Evolutionary conservation across 768 basidiomycete genomes (phyloP).

Genomic region (Tylopilus sp.): DNA sequence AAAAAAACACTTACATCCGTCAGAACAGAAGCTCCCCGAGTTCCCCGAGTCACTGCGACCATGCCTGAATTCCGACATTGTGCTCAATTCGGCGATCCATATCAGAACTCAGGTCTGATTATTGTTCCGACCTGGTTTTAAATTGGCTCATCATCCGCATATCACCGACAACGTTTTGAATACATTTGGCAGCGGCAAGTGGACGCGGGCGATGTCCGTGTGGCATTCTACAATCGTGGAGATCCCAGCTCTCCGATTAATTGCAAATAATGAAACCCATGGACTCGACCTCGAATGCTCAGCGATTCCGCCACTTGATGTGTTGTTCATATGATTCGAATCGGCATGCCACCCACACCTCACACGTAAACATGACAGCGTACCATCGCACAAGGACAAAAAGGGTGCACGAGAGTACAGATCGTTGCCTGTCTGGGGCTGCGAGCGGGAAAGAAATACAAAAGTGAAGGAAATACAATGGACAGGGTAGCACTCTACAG

Average conservation of each 20-base stretch:
- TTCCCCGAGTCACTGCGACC: too few species aligned
- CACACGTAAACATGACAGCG: background rate
- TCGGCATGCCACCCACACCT: background rate
- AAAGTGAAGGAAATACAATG: background rate
- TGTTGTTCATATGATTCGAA: background rate
- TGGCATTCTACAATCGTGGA: background rate
- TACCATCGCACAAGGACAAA: background rate
- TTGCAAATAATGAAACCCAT: background rate
- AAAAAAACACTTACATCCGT: background rate
- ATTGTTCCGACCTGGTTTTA: background rate
- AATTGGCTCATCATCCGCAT: background rate
- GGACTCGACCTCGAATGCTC: background rate
- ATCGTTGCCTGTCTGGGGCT: background rate
- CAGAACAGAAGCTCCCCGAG: background rate
- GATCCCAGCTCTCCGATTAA: background rate
- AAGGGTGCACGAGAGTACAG: background rate
- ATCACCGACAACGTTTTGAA: background rate
- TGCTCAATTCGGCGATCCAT: background rate
- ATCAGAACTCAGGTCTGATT: background rate
- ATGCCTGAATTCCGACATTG: background rate
- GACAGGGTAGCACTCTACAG: background rate
- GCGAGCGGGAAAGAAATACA: slow-evolving; percentile 6
- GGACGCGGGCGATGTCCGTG: background rate
- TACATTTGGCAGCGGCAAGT: background rate
- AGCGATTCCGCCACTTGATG: background rate